phyloP scores from a whole-genome alignment of 2,329 filamentous ascomycete species.

The Arthrinium phaeospermum region DNA sequence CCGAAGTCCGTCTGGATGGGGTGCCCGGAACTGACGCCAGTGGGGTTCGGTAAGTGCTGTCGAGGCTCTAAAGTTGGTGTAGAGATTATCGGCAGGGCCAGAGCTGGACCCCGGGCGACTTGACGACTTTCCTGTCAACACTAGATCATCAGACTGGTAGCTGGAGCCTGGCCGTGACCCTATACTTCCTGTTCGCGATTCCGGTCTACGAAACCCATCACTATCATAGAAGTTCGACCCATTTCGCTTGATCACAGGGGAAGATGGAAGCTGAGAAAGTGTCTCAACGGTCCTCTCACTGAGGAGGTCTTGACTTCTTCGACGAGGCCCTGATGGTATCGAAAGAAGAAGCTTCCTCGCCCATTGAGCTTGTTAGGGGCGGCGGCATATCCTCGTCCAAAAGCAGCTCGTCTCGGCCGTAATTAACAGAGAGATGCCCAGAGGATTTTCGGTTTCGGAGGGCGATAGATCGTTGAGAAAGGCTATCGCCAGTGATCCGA shows the following conservation, averaged over 20 bases:
- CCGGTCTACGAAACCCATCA: conserved; percentile 63
- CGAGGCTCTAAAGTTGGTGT: conserved; percentile 49
- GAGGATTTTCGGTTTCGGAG: conserved; percentile 34
- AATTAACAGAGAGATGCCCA: conserved; percentile 29
- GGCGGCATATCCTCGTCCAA: conserved; percentile 30
- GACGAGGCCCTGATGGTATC: conserved; percentile 30
- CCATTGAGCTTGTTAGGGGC: conserved; percentile 28
- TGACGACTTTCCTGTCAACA: conserved; percentile 54
- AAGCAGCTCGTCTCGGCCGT: conserved; percentile 23
- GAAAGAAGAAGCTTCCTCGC: conserved; percentile 32
- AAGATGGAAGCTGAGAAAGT: conserved; percentile 76
- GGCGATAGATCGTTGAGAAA: conserved; percentile 31
- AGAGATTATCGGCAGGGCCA: conserved; percentile 49
- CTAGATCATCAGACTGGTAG: conserved; percentile 67
- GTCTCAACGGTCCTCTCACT: conserved; percentile 88
- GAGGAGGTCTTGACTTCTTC: conserved; percentile 61
- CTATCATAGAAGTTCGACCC: conserved; percentile 75
- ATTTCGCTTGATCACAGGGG: conserved; percentile 71
- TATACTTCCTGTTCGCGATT: conserved; percentile 52
- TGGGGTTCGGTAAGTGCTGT: conserved; percentile 51
- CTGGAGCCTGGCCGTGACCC: conserved; percentile 60
- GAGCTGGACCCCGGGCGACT: conserved; percentile 63
- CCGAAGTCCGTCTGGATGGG: conserved; percentile 44
- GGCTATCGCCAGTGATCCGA: conserved; percentile 17
- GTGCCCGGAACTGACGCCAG: conserved; percentile 51